Evolutionary conservation across 495 filamentous ascomycete genomes (phyloP), one percentile per base, ranked within the genome.

Genomic region (Melanomma pulvis-pyrius): DNA sequence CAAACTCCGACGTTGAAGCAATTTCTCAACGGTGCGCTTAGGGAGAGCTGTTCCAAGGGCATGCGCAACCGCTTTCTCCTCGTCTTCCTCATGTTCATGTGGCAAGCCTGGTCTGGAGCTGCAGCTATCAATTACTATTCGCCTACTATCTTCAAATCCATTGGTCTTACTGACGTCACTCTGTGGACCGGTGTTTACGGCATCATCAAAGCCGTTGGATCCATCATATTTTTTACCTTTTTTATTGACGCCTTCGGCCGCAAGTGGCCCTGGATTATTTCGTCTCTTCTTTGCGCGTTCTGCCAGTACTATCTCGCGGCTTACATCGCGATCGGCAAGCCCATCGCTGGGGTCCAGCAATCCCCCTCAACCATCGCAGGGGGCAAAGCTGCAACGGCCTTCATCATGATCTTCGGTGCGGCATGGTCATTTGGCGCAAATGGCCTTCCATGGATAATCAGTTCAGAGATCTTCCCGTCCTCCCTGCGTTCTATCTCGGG

Each of bases 401-500:
- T 76, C 44, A 78, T 79, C 47, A 78, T 78, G 77, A 76, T 79
- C 29, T 79, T 71, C 47, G 71, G 68, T 7, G 71, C 71, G 9
- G 65, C 64, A 3, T 73, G 68, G 68, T 58, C 55, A 1, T 65
- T 65, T n/a, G 67, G 63, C 17, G 68, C 68, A 9, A 71, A 71
- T 48, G 68, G 68, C 15, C 34, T 73, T 6, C 68, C 71, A 4
- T 73, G 71, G 71, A 73, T 73, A 52, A 73, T 73, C 47, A 61
- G 56, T 13, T 54, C 71, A 25, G 71, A 73, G 36, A 71, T 73
- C 32, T 73, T 73, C 61, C 71, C 71, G 8, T 62, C 59, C 17
- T 71, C 68, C 11, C 56, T 73, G 9, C 68, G 71, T 13, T 62
- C 61, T 21, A 71, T 73, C 28, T 73, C 71, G 1, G 71, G 71